These are phyloP conservation scores for Scytalidium sp. DNA, from an alignment of 2,329 filamentous ascomycete genomes.

Conservation along the genomic window DNA sequence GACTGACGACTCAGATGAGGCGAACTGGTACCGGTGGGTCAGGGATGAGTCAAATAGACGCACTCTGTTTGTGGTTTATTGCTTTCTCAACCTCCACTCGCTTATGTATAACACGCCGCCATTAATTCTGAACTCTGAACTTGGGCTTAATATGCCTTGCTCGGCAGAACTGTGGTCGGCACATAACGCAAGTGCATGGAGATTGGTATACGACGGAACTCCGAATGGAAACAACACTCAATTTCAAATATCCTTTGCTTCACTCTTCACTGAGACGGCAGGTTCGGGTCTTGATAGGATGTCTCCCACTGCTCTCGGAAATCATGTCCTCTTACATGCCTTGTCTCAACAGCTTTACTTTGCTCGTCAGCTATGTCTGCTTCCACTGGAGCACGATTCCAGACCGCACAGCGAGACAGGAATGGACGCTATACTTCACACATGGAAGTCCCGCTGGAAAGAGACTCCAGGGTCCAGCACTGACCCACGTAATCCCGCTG, in stretches of 20 bases:
- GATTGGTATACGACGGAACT: constrained; percentile 49
- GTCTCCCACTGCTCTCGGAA: constrained; percentile 52
- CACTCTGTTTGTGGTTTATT: constrained; percentile 59
- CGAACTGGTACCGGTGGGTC: constrained; percentile 55
- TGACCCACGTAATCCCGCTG: constrained; percentile 51
- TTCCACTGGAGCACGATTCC: background rate
- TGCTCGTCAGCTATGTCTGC: constrained; percentile 46
- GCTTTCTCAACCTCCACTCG: constrained; percentile 61
- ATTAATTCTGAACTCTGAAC: constrained; percentile 52
- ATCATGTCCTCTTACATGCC: constrained; percentile 70
- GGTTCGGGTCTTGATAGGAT: constrained; percentile 41
- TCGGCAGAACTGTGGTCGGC: constrained; percentile 56
- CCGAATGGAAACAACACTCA: constrained; percentile 40
- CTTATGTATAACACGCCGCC: constrained; percentile 60
- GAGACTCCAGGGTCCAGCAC: constrained; percentile 34
- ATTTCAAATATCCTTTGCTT: constrained; percentile 54
- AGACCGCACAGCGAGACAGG: constrained; percentile 52
- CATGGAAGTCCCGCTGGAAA: constrained; percentile 59
- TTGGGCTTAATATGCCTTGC: constrained; percentile 52
- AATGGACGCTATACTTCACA: constrained; percentile 49
- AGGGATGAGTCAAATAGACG: constrained; percentile 53
- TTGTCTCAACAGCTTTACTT: constrained; percentile 71
- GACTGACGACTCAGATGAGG: background rate
- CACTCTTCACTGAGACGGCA: constrained; percentile 43
- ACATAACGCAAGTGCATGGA: constrained; percentile 57